A percentile compares a stretch with the other conserved stretches of the same genome.
These are phyloP conservation scores for Corynespora cassiicola DNA, from an alignment of 2,329 filamentous ascomycete species.

Conservation along the genomic window DNA sequence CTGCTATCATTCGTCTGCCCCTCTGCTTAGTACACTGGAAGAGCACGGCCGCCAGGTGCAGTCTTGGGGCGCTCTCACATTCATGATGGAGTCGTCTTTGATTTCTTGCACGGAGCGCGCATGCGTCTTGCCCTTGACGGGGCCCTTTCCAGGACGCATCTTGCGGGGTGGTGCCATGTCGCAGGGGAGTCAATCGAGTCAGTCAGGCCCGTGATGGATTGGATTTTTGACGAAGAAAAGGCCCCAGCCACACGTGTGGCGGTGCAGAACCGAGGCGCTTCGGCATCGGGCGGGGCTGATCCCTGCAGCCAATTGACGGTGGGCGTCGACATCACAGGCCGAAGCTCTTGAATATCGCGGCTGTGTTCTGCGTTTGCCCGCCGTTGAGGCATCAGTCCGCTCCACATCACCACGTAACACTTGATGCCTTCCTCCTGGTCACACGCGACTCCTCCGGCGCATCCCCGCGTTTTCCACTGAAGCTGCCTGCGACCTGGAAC, in stretches of 20 bases:
- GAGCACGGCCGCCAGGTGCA: slow-evolving; percentile 2
- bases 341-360: too few relatives aligned
- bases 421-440: background rate
- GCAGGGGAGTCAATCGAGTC: slow-evolving; percentile 1
- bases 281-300: slow-evolving; percentile 18
- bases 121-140: slow-evolving; percentile 16
- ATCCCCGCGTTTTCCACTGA: slow-evolving; percentile 2
- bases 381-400: too few relatives aligned
- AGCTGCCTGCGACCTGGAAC: background rate
- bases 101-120: slow-evolving; percentile 31
- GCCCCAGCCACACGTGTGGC: slow-evolving; percentile 30
- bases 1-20: slow-evolving; percentile 81
- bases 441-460: slow-evolving; percentile 12
- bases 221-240: slow-evolving; percentile 25
- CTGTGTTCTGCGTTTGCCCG: too few relatives aligned
- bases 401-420: too few relatives aligned
- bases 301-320: slow-evolving; percentile 19
- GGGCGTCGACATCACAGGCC: too few relatives aligned
- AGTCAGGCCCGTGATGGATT: slow-evolving; percentile 11
- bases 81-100: slow-evolving; percentile 63
- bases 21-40: slow-evolving; percentile 45
- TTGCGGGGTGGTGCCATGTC: slow-evolving; percentile 13
- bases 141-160: slow-evolving; percentile 17
- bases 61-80: slow-evolving; percentile 48
- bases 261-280: slow-evolving; percentile 1